Percentiles rank a stretch among this genome's conserved stretches.
Evolutionary conservation across 2,329 filamentous ascomycete species (phyloP).

Genomic region (Colletotrichum sp.): DNA sequence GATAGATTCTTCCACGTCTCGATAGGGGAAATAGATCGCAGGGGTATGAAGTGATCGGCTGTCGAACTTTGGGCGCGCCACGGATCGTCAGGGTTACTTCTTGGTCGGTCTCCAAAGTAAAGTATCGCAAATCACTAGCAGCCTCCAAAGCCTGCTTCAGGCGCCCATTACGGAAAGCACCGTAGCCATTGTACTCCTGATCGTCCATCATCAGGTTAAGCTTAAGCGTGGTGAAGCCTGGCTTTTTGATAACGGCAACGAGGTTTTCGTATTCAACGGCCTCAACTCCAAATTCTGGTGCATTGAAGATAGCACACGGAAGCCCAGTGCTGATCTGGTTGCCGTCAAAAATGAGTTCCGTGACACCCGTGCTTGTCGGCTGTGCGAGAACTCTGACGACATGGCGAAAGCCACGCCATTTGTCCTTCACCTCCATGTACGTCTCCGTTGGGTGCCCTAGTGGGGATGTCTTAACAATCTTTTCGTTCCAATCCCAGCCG

Average conservation of each 20-base stretch:
- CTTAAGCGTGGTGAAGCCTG: constrained; percentile 30
- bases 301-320: constrained; percentile 32
- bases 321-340: constrained; percentile 33
- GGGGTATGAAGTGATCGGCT: constrained; percentile 14
- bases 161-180: constrained; percentile 16
- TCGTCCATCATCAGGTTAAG: constrained; percentile 25
- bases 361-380: constrained; percentile 21
- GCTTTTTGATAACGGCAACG: constrained; percentile 23
- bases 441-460: background rate
- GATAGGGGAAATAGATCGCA: constrained; percentile 33
- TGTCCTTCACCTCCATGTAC: constrained; percentile 13
- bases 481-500: background rate
- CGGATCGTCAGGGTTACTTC: background rate
- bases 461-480: background rate
- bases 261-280: constrained; percentile 28
- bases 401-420: constrained; percentile 36
- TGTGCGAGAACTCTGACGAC: constrained; percentile 29
- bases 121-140: constrained; percentile 21
- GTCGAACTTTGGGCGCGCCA: background rate
- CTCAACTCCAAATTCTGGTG: constrained; percentile 6
- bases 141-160: constrained; percentile 22
- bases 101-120: constrained; percentile 26
- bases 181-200: constrained; percentile 3
- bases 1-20: constrained; percentile 29
- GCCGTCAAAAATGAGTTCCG: constrained; percentile 38